Evolutionary conservation across 352 stramenopile genomes (phyloP).

Genomic region (Phytophthora palmivora): DNA sequence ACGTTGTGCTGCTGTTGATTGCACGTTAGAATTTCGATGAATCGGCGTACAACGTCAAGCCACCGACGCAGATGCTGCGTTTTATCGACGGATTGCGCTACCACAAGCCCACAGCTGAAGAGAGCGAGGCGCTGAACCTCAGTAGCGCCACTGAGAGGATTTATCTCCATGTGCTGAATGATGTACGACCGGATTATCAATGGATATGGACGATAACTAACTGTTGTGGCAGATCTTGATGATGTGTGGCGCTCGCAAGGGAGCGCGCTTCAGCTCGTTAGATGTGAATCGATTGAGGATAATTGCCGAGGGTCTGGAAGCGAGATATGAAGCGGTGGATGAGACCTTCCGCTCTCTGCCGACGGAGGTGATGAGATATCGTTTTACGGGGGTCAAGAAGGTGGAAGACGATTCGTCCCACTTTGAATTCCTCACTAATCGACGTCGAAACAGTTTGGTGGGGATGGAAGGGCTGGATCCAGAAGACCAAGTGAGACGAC

Average conservation of each 20-base stretch:
- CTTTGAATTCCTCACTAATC: slow-evolving; percentile 46
- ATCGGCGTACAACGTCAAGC: slow-evolving; percentile 67
- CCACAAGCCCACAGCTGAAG: slow-evolving; percentile 80
- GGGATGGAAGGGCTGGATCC: slow-evolving; percentile 30
- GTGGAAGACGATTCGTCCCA: slow-evolving; percentile 69
- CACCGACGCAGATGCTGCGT: slow-evolving; percentile 83
- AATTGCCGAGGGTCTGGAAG: slow-evolving; percentile 57
- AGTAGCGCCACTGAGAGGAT: slow-evolving; percentile 77
- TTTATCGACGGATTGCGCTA: slow-evolving; percentile 86
- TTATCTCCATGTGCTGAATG: slow-evolving; percentile 76
- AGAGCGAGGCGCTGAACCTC: slow-evolving; percentile 74
- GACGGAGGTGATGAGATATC: slow-evolving; percentile 69
- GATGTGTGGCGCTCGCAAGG: slow-evolving; percentile 76
- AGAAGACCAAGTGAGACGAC: slow-evolving; percentile 47
- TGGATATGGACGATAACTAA: slow-evolving; percentile 1
- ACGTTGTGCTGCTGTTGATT: background rate
- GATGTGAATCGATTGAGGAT: slow-evolving; percentile 70
- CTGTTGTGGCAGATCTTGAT: slow-evolving; percentile 63
- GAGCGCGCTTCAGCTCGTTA: slow-evolving; percentile 77
- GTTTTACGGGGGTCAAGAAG: slow-evolving; percentile 57
- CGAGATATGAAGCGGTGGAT: slow-evolving; percentile 62
- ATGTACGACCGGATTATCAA: slow-evolving; percentile 49
- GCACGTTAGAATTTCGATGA: slow-evolving; percentile 73
- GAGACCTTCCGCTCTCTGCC: slow-evolving; percentile 59
- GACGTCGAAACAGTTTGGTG: slow-evolving; percentile 34